These are phyloP conservation scores for Coniochaeta pulveracea DNA, from an alignment of 2,329 filamentous ascomycete genomes.

Conservation along the genomic window DNA sequence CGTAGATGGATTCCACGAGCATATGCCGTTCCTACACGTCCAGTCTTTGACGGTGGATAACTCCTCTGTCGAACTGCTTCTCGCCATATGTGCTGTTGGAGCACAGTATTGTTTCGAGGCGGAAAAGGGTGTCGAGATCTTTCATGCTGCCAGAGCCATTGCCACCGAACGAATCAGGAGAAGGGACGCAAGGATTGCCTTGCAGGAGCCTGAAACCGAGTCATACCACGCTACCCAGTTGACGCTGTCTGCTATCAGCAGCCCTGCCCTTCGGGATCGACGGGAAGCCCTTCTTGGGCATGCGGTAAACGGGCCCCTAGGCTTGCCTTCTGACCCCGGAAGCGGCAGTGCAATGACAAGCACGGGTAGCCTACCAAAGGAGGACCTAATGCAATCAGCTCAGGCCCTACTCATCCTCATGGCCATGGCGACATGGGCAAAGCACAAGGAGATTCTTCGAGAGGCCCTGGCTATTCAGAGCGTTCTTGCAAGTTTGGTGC, in stretches of 20 bases:
- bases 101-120: slow-evolving; percentile 37
- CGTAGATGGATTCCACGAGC: slow-evolving; percentile 26
- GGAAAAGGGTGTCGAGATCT: slow-evolving; percentile 39
- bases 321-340: slow-evolving; percentile 4
- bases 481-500: slow-evolving; percentile 40
- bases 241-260: slow-evolving; percentile 1
- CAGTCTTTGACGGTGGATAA: slow-evolving; percentile 6
- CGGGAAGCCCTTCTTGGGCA: neutral
- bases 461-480: slow-evolving; percentile 46
- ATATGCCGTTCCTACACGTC: slow-evolving; percentile 27
- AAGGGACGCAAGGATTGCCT: slow-evolving; percentile 30
- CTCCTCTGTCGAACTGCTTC: slow-evolving; percentile 26
- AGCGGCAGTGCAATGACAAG: slow-evolving; percentile 1
- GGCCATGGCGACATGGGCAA: slow-evolving; percentile 48
- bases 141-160: slow-evolving; percentile 43
- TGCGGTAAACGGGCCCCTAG: slow-evolving; percentile 5
- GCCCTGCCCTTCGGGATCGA: slow-evolving; percentile 1
- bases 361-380: neutral
- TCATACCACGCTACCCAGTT: slow-evolving; percentile 6
- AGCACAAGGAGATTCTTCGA: slow-evolving; percentile 42
- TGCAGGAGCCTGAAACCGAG: slow-evolving; percentile 5
- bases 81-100: slow-evolving; percentile 37
- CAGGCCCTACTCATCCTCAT: slow-evolving; percentile 40
- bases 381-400: slow-evolving; percentile 31
- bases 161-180: slow-evolving; percentile 37